Percentiles rank a stretch among this genome's conserved stretches.
Conservation (phyloP, 2,329 filamentous ascomycete genomes). For the Cladophialophora psammophila region DNA sequence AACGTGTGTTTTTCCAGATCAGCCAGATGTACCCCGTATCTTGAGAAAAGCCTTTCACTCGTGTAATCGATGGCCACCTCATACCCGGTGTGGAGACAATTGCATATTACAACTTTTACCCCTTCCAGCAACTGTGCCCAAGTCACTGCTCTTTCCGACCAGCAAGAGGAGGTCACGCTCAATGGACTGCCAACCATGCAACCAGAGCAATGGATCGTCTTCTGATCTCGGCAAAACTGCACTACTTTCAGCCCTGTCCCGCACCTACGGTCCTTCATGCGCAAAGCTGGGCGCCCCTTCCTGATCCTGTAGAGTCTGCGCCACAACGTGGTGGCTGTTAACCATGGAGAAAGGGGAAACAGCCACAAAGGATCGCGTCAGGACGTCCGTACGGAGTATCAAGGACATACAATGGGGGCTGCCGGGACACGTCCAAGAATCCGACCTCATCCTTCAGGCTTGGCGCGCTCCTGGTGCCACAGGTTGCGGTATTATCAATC, state of each 20-base stretch:
- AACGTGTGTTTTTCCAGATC: neutral
- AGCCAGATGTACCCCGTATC: neutral
- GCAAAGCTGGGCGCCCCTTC: neutral
- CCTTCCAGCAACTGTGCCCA: neutral
- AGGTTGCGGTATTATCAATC: conserved; percentile 1
- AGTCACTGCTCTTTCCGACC: neutral
- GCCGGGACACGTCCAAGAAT: neutral
- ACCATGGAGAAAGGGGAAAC: neutral
- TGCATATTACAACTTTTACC: neutral
- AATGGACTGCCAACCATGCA: neutral
- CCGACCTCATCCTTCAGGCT: conserved; percentile 1
- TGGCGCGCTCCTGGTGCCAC: neutral
- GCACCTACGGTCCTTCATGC: neutral
- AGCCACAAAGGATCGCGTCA: neutral
- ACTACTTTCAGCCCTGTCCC: conserved; percentile 9
- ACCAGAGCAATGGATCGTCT: neutral
- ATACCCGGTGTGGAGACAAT: neutral
- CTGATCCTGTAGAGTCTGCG: conserved; percentile 2
- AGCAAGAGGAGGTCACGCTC: neutral
- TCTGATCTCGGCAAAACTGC: neutral
- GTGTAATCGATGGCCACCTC: neutral
- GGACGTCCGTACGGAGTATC: neutral
- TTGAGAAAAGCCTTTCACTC: neutral
- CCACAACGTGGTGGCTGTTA: conserved; percentile 1
- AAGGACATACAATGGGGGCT: neutral